These are phyloP conservation scores for Lyophyllum semitale DNA, from an alignment of 768 basidiomycete genomes.

Conservation along the genomic window DNA sequence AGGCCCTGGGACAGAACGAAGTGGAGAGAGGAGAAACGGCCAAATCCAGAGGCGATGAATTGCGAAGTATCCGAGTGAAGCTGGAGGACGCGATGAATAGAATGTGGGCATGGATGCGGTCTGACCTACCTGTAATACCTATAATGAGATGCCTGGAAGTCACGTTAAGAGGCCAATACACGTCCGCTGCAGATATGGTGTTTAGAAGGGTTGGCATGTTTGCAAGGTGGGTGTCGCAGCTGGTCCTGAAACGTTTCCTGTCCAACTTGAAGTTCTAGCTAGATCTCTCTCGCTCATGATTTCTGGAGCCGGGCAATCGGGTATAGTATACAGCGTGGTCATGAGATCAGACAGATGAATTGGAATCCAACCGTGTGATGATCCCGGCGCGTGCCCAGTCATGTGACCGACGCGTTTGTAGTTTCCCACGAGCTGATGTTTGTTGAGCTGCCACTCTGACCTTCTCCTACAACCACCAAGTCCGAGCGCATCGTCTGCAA, in stretches of 20 bases:
- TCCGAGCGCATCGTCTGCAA: conserved; percentile 14
- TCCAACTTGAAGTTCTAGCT: too few relatives aligned
- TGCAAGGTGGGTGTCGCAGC: not conserved
- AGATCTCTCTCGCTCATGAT: too few relatives aligned
- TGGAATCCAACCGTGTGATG: too few relatives aligned
- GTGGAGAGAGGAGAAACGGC: conserved; percentile 36
- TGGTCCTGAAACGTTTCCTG: not conserved
- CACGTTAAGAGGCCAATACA: not conserved
- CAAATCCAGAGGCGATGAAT: conserved; percentile 30
- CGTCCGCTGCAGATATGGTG: not conserved
- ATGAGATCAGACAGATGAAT: too few relatives aligned
- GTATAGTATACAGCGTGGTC: too few relatives aligned
- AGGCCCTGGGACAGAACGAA: conserved; percentile 40
- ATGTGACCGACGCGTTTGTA: conserved; percentile 40
- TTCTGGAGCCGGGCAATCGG: not conserved
- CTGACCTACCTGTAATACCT: not conserved
- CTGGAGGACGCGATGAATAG: conserved; percentile 1
- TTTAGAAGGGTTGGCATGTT: not conserved
- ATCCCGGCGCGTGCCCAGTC: conserved; percentile 27
- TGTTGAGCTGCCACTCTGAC: conserved; percentile 35
- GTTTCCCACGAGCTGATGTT: conserved; percentile 42
- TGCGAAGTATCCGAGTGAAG: conserved; percentile 12
- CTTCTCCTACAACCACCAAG: conserved; percentile 16
- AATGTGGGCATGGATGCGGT: not conserved
- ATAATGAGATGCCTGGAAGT: not conserved